Evolutionary conservation across 2,329 filamentous ascomycete species (phyloP).

Genomic region (Dactylellina cionopaga): DNA sequence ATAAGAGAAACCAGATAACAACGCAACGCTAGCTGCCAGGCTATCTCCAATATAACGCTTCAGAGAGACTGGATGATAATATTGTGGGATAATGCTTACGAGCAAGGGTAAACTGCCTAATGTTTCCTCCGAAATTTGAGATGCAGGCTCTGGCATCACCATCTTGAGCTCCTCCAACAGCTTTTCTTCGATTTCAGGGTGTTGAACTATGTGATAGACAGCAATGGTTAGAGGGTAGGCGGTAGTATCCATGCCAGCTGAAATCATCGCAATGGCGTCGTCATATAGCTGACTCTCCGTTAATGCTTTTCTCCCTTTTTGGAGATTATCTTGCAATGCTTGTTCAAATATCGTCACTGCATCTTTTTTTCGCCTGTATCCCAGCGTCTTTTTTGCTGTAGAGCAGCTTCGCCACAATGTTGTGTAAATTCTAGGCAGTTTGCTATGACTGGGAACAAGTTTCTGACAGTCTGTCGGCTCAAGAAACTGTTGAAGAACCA

Average conservation of each 20-base stretch:
- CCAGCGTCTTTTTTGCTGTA: slow-evolving; percentile 5
- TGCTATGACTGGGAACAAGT: neutral
- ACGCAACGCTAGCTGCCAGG: no score
- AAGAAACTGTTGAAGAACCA: slow-evolving; percentile 8
- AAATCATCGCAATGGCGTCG: slow-evolving; percentile 1
- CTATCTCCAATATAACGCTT: no score
- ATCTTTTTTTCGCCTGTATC: slow-evolving; percentile 7
- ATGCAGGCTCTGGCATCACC: slow-evolving; percentile 6
- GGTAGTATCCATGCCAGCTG: slow-evolving; percentile 22
- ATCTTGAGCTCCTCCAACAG: slow-evolving; percentile 8
- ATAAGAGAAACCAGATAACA: no score
- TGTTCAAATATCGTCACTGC: slow-evolving; percentile 10
- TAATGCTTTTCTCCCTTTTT: slow-evolving; percentile 16
- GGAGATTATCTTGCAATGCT: slow-evolving; percentile 4
- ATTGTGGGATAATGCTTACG: slow-evolving; percentile 5
- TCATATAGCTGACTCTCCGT: neutral
- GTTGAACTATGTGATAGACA: neutral
- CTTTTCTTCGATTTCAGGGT: neutral
- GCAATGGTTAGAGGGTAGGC: slow-evolving; percentile 6
- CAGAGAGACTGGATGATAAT: no score
- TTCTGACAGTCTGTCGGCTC: neutral
- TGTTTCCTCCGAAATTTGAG: neutral
- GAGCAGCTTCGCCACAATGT: slow-evolving; percentile 1
- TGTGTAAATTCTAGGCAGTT: neutral
- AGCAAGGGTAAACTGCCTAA: slow-evolving; percentile 6